A percentile compares a stretch with the other conserved stretches of the same genome.
These are phyloP conservation scores for Kwoniella sp. DNA, from an alignment of 768 basidiomycete genomes.

Conservation along the genomic window DNA sequence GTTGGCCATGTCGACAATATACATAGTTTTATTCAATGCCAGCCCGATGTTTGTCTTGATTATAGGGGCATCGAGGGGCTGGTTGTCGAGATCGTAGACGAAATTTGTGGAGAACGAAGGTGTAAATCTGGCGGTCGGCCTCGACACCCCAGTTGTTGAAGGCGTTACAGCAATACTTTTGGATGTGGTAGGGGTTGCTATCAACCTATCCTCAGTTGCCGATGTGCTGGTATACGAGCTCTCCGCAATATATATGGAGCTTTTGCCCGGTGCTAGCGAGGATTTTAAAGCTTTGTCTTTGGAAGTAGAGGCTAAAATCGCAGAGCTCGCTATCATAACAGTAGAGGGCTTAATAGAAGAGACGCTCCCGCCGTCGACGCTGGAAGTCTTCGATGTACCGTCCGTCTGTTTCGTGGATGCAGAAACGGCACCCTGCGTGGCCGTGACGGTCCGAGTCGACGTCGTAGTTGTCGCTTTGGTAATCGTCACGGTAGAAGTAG, in stretches of 20 bases:
- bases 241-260: not conserved
- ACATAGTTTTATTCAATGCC: slow-evolving; percentile 5
- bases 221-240: not conserved
- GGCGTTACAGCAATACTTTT: not conserved
- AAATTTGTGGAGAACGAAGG: slow-evolving; percentile 7
- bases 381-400: not conserved
- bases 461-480: not conserved
- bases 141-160: not conserved
- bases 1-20: slow-evolving; percentile 18
- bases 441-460: not conserved
- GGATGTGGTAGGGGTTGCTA: not conserved
- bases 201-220: not conserved
- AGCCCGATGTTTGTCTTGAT: slow-evolving; percentile 9
- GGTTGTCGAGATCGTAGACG: slow-evolving; percentile 22
- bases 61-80: slow-evolving; percentile 16
- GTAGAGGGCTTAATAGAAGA: not conserved
- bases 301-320: not conserved
- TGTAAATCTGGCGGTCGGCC: not conserved
- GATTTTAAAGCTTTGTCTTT: not conserved
- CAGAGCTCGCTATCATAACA: not conserved
- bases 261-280: not conserved
- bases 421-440: not conserved
- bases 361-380: not conserved
- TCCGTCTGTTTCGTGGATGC: not conserved
- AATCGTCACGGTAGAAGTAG: slow-evolving; percentile 1